These are phyloP conservation scores for Diaporthe sp. DNA, from an alignment of 2,329 filamentous ascomycete species.

Conservation along the genomic window DNA sequence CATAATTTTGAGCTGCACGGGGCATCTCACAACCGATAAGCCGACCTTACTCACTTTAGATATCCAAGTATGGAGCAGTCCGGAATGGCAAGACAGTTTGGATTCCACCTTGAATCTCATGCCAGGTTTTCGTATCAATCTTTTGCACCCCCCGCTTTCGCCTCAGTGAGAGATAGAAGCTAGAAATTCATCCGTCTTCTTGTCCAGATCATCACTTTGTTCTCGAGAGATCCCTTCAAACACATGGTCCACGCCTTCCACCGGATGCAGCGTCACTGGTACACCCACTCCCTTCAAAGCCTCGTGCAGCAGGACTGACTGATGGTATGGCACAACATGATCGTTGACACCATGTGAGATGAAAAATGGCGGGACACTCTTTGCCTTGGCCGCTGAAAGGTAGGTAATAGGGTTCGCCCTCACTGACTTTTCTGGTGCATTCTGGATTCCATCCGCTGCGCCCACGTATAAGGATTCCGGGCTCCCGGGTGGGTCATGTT, in stretches of 20 bases:
- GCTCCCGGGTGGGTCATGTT: constrained; percentile 34
- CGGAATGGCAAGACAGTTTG: background rate
- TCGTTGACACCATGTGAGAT: constrained; percentile 35
- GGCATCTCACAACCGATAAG: background rate
- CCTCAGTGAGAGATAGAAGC: constrained; percentile 16
- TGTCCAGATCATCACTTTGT: constrained; percentile 35
- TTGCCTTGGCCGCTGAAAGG: constrained; percentile 30
- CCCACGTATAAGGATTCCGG: constrained; percentile 38
- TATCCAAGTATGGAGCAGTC: background rate
- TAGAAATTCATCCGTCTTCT: constrained; percentile 37
- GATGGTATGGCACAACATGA: constrained; percentile 34
- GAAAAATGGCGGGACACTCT: constrained; percentile 37
- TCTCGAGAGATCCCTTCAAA: constrained; percentile 35
- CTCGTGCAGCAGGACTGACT: constrained; percentile 35
- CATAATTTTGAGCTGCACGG: background rate
- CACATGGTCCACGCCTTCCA: constrained; percentile 35
- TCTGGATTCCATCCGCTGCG: constrained; percentile 30
- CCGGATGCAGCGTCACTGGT: constrained; percentile 19
- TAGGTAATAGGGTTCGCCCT: constrained; percentile 38
- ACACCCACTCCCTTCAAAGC: constrained; percentile 25
- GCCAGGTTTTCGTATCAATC: background rate
- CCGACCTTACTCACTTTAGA: background rate
- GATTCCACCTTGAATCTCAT: too few relatives aligned
- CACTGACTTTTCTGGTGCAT: constrained; percentile 33
- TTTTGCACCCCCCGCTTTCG: background rate